Evolutionary conservation across 805 yeast genomes (phyloP), one percentile per base, ranked within the genome.

Genomic region (Yueomyces sp.): DNA sequence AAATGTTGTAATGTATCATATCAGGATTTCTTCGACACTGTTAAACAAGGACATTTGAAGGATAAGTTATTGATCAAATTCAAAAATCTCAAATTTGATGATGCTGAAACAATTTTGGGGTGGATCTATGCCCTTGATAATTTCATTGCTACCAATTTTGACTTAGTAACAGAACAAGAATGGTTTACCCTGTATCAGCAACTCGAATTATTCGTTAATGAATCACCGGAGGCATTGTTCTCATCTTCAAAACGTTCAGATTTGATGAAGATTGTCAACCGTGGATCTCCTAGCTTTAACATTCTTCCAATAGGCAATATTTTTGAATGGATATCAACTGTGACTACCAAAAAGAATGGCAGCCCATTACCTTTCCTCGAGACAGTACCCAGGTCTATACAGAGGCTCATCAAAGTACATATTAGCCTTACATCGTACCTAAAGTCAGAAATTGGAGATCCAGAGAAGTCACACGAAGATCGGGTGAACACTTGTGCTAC

Each of bases 111-210:
- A 36, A 71, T 86, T 46, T 79, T 80, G 46, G 64, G 67, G 41
- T 81, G 85, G 62, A 67, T 85, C 27, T 73, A 72, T 44, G 71
- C 72, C 40, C 60, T 88, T 46, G 90, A 88, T 60, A 65, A 68
- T 19, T 65, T 85, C 5, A 70, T 84, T 29, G 66, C 73, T 2
- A 71, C 73, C 3, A 67, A 81, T 32, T 78, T 81, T 55, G 66
- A 48, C 12, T 43, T 58, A 28, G 52, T 53, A 3, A 70, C 76
- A 9, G 60, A 77, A 9, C 74, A 73, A 47, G 94, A 88, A 52
- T 90, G 96, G 96, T 67, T 85, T 42, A 72, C 73, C 44, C 74
- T 81, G 3, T 83, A 76, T 57, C 90, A 85, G 54, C 63, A 79
- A 1, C 62, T 90, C 39, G 96, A 88, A 56, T 65, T 74, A 32